Conservation (phyloP, 768 basidiomycete genomes). For the Steccherinum ochraceum region DNA sequence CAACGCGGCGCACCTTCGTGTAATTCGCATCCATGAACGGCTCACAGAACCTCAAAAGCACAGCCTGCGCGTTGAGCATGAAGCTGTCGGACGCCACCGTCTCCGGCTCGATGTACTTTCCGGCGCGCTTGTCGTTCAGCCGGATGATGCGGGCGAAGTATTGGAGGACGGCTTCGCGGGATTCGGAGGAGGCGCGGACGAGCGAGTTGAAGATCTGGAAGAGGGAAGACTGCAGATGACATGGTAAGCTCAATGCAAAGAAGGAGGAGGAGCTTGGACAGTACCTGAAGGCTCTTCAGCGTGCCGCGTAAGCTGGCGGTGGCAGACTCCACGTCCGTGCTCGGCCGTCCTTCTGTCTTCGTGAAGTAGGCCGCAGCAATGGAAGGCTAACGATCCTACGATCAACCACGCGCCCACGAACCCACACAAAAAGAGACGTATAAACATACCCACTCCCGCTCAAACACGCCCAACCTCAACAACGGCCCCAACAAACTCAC, state of each 20-base stretch:
- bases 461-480: constrained; percentile 77
- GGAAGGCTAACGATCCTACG: constrained; percentile 70
- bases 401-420: too few relatives aligned
- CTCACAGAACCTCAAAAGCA: constrained; percentile 81
- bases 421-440: background rate
- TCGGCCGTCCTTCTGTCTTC: constrained; percentile 63
- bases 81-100: constrained; percentile 90
- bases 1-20: constrained; percentile 54
- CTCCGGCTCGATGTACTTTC: constrained; percentile 86
- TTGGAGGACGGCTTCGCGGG: constrained; percentile 75
- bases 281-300: constrained; percentile 76
- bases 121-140: constrained; percentile 79
- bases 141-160: constrained; percentile 73
- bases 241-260: background rate
- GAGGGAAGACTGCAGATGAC: constrained; percentile 55
- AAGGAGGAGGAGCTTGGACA: constrained; percentile 8
- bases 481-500: constrained; percentile 78
- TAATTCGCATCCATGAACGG: constrained; percentile 93
- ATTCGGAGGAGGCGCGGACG: constrained; percentile 74
- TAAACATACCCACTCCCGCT: constrained; percentile 75
- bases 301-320: constrained; percentile 83
- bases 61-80: constrained; percentile 83
- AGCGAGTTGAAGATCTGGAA: constrained; percentile 87
- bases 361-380: constrained; percentile 81
- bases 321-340: constrained; percentile 74